Conservation (phyloP, 1,284 basidiomycete species). For the Trichosporon ovoides region DNA sequence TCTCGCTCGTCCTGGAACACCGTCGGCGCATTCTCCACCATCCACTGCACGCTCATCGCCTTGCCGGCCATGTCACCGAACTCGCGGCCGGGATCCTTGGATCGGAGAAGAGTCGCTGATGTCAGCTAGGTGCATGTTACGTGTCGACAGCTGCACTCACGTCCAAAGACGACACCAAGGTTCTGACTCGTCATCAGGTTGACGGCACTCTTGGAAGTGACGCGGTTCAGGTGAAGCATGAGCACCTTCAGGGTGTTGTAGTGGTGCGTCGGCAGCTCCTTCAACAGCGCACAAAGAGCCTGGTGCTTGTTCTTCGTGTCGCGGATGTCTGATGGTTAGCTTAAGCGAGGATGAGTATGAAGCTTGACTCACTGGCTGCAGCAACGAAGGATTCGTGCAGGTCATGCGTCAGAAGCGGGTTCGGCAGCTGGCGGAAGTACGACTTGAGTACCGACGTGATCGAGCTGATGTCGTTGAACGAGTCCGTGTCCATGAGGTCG, state of each 20-base stretch:
- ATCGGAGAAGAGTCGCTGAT: slow-evolving; percentile 86
- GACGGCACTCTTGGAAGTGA: slow-evolving; percentile 61
- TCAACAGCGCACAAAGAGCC: slow-evolving; percentile 64
- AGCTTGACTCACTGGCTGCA: slow-evolving; percentile 55
- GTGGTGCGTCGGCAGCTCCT: slow-evolving; percentile 76
- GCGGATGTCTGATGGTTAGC: slow-evolving; percentile 52
- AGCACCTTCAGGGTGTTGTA: slow-evolving; percentile 76
- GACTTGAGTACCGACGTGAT: slow-evolving; percentile 95
- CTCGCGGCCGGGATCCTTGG: slow-evolving; percentile 75
- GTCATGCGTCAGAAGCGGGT: slow-evolving; percentile 83
- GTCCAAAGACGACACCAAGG: slow-evolving; percentile 97
- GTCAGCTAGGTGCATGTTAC: neutral
- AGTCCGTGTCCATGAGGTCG: slow-evolving; percentile 75
- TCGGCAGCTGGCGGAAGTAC: slow-evolving; percentile 87
- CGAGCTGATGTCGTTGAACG: slow-evolving; percentile 93
- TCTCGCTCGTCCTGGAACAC: slow-evolving; percentile 35
- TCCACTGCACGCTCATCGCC: slow-evolving; percentile 82
- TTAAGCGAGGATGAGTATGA: neutral
- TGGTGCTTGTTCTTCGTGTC: slow-evolving; percentile 61
- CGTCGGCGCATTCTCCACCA: slow-evolving; percentile 76
- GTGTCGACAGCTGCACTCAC: slow-evolving; percentile 57
- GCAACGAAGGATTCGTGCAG: slow-evolving; percentile 85
- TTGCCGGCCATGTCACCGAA: slow-evolving; percentile 88
- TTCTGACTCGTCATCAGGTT: slow-evolving; percentile 96
- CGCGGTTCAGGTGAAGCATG: slow-evolving; percentile 82